Conservation (phyloP, 2,329 filamentous ascomycete genomes). For the Coccinonectria pachysandricola region DNA sequence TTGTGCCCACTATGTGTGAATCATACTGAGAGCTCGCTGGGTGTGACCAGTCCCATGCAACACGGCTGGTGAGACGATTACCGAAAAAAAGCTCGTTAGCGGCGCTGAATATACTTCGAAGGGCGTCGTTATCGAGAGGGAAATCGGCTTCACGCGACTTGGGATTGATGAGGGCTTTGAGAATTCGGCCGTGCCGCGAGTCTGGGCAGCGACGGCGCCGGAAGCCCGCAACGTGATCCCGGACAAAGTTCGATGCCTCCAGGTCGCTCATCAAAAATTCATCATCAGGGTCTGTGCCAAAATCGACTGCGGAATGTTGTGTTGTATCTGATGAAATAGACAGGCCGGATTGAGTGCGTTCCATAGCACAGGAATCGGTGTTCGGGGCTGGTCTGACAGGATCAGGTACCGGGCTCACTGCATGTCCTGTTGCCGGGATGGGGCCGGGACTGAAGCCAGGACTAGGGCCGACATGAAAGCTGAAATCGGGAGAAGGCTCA, state of each 20-base stretch:
- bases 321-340: constrained; percentile 34
- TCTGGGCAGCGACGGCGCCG: constrained; percentile 33
- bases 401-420: constrained; percentile 10
- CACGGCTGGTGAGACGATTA: constrained; percentile 43
- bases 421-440: constrained; percentile 8
- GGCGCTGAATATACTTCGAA: constrained; percentile 48
- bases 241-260: constrained; percentile 38
- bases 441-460: constrained; percentile 8
- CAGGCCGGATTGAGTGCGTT: constrained; percentile 39
- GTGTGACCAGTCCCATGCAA: constrained; percentile 53
- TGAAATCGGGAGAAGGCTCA: no score
- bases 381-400: constrained; percentile 8
- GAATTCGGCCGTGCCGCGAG: constrained; percentile 46
- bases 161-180: constrained; percentile 46
- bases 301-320: constrained; percentile 18
- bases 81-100: constrained; percentile 55
- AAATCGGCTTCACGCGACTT: constrained; percentile 36
- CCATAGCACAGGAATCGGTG: constrained; percentile 25
- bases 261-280: constrained; percentile 33
- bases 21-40: constrained; percentile 38
- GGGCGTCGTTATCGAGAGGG: constrained; percentile 44
- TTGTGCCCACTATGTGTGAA: constrained; percentile 50
- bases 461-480: constrained; percentile 7
- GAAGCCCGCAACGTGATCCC: constrained; percentile 34
- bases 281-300: constrained; percentile 16